These are phyloP conservation scores for Malus asiatica DNA, from an alignment of 306 rosid genomes.

Conservation along the genomic window DNA sequence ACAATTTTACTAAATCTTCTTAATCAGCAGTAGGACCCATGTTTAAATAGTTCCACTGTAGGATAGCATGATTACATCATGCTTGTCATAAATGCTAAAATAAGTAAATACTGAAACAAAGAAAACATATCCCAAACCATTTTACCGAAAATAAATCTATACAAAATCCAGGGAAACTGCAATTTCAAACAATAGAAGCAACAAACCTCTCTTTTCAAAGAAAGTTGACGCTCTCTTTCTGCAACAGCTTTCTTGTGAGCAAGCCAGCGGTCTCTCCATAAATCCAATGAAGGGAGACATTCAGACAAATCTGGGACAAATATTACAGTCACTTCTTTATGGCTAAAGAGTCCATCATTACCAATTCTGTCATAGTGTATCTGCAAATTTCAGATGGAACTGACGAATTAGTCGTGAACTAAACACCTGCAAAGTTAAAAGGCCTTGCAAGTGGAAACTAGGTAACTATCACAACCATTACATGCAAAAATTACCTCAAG, in stretches of 20 bases:
- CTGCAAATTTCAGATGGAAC: conserved; percentile 36
- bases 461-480: background rate
- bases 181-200: conserved; percentile 4
- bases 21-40: background rate
- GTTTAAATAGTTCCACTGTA: background rate
- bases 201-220: conserved; percentile 64
- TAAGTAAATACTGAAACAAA: background rate
- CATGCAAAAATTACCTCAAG: conserved; percentile 54
- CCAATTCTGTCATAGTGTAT: conserved; percentile 90
- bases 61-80: background rate
- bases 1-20: background rate
- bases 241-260: conserved; percentile 70
- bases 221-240: conserved; percentile 62
- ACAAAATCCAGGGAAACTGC: background rate
- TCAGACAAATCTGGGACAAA: conserved; percentile 86
- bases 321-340: conserved; percentile 80
- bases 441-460: background rate
- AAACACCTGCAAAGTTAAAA: background rate
- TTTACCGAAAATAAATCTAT: background rate
- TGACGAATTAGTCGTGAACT: conserved; percentile 2
- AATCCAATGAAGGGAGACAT: conserved; percentile 79
- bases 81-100: background rate
- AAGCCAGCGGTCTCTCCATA: conserved; percentile 89
- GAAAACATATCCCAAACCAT: background rate
- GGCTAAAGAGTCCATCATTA: conserved; percentile 88